Percentiles rank a stretch among this genome's conserved stretches.
phyloP scores from a whole-genome alignment of 148 eudicot species.

The Vaccinium macrocarpon region DNA sequence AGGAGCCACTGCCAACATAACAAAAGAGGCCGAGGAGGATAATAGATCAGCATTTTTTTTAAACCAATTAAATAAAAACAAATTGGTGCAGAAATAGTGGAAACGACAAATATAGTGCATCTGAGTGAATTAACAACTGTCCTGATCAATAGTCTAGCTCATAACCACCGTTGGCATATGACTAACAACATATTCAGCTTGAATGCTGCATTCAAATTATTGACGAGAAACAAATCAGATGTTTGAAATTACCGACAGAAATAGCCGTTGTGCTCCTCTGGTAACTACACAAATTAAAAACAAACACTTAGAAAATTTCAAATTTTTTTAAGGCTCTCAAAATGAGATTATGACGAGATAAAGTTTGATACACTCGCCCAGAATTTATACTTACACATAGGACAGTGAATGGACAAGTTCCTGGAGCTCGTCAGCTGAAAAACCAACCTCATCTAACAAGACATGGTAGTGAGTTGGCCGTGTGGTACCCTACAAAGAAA shows the following conservation, averaged over 20 bases:
- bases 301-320: neutral
- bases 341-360: neutral
- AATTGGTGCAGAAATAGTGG: neutral
- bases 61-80: neutral
- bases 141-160: neutral
- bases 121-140: neutral
- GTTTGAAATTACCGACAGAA: conserved; percentile 61
- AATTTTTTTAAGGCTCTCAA: neutral
- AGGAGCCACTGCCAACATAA: conserved; percentile 67
- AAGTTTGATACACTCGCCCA: neutral
- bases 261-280: conserved; percentile 93
- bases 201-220: neutral
- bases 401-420: conserved; percentile 80
- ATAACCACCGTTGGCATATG: neutral
- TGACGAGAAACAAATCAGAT: neutral
- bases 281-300: conserved; percentile 44
- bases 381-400: conserved; percentile 68
- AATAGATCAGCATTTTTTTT: neutral
- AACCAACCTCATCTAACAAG: conserved; percentile 72
- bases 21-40: neutral
- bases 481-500: conserved; percentile 62
- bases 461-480: conserved; percentile 97
- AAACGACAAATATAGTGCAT: neutral
- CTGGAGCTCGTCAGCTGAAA: conserved; percentile 85
- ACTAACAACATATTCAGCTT: neutral